Evolutionary conservation across 2,329 filamentous ascomycete species (phyloP).

Genomic region (Nannizziopsis barbatae): DNA sequence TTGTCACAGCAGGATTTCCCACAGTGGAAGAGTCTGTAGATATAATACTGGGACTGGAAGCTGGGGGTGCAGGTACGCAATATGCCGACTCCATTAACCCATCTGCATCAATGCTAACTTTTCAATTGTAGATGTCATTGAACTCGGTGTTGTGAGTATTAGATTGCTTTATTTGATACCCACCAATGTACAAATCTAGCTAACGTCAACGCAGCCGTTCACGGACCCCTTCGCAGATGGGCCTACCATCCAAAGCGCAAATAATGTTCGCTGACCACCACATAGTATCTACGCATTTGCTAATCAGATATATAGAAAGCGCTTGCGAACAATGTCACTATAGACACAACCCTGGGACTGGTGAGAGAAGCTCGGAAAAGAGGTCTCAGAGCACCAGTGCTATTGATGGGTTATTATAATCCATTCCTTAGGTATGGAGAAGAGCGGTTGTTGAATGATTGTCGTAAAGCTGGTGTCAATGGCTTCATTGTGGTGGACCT

Average conservation of each 20-base stretch:
- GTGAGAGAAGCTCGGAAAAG: conserved; percentile 65
- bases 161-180: too few relatives aligned
- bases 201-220: too few relatives aligned
- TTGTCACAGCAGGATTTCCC: conserved; percentile 91
- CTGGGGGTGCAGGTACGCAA: conserved; percentile 68
- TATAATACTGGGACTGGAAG: conserved; percentile 80
- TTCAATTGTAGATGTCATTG: conserved; percentile 64
- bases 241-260: conserved; percentile 90
- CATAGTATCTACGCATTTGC: too few relatives aligned
- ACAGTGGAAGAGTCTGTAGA: conserved; percentile 66
- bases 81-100: not conserved
- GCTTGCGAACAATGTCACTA: conserved; percentile 77
- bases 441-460: conserved; percentile 74
- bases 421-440: conserved; percentile 89
- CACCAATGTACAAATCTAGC: too few relatives aligned
- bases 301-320: too few relatives aligned
- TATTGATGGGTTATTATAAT: conserved; percentile 99
- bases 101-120: too few relatives aligned
- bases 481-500: conserved; percentile 96
- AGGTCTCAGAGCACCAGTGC: conserved; percentile 68
- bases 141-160: conserved; percentile 85
- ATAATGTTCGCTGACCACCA: too few relatives aligned
- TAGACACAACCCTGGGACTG: conserved; percentile 67
- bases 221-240: conserved; percentile 97
- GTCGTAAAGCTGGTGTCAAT: conserved; percentile 73